Base-by-base conservation (phyloP, 1,284 basidiomycete species). In the Inonotus obliquus region DNA sequence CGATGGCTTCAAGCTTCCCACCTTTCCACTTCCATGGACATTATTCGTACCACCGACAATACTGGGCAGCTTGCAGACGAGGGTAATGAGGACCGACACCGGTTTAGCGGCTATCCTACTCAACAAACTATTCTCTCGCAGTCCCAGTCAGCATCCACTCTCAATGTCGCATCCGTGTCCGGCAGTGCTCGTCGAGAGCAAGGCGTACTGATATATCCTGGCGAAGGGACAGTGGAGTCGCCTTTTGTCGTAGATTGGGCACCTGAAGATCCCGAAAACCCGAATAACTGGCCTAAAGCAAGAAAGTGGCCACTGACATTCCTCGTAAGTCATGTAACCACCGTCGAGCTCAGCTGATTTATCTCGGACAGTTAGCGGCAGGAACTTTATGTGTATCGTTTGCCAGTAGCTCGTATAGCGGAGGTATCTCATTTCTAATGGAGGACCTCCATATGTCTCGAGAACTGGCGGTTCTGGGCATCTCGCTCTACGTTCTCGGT, bases 321-420 rank as follows among this genome's bases (percentile, higher is more conserved):
- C 60, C 80, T 85, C 76, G 82, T 82, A 59, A 27, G 71, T 57
- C 35, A 13, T 38, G 17, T 44, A 65, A 65, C 23, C 58, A 62
- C 29, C 39, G 60, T 29, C 53, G 21, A 58, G 55, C 53, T 41
- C 13, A 25, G 35, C 38, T 53, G 29, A n/a, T 6, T 32, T 19
- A 49, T 49, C 61, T 60, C 19, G 45, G 54, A 29, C 62, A 78
- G 79, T 65, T 80, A 25, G 79, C 80, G 3, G 65, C 81, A 21
- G 71, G 75, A 32, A 85, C 86, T 6, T 82, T 81, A 66, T 83
- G 84, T 10, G 81, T 87, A 3, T 84, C 86, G 0, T 87, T 86
- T 68, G 78, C 81, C 54, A 84, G 81, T 64, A 82, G 80, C 66
- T 78, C 79, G 19, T 87, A 87, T 68, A 79, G 79, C 17, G 83